phyloP scores from a whole-genome alignment of 1,139 yeast genomes.

The Hemisphaericaspora subhashii region DNA sequence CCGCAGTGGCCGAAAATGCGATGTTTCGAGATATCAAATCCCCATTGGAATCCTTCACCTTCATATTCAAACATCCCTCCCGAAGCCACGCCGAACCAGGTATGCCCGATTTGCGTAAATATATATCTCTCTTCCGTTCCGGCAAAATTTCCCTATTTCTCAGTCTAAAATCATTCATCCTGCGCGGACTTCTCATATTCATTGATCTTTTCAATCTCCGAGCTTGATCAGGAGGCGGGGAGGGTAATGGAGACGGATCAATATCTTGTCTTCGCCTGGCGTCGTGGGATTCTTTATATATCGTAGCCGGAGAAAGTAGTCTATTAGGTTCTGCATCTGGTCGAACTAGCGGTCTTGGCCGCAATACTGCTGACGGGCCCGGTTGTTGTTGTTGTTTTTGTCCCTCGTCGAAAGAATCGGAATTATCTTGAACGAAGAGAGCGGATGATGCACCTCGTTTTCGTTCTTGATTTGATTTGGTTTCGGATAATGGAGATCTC shows the following conservation, averaged over 20 bases:
- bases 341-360: not conserved
- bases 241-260: conserved; percentile 40
- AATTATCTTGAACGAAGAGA: conserved; percentile 3
- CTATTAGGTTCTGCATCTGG: conserved; percentile 1
- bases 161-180: too few species aligned
- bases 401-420: conserved; percentile 5
- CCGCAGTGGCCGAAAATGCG: conserved; percentile 69
- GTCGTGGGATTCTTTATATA: conserved; percentile 2
- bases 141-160: too few species aligned
- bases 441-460: not conserved
- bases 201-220: not conserved
- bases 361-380: not conserved
- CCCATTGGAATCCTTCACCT: conserved; percentile 50
- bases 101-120: conserved; percentile 33
- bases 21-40: conserved; percentile 46
- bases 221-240: conserved; percentile 41
- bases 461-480: conserved; percentile 4
- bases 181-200: not conserved
- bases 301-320: conserved; percentile 7
- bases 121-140: not conserved
- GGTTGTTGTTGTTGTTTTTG: not conserved
- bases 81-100: conserved; percentile 59
- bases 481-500: conserved; percentile 33
- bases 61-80: conserved; percentile 45
- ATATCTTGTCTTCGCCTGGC: conserved; percentile 8